A percentile compares a stretch with the other conserved stretches of the same genome.
Evolutionary conservation across 805 yeast species (phyloP).

Genomic region (Kurtzmaniella cleridarum): DNA sequence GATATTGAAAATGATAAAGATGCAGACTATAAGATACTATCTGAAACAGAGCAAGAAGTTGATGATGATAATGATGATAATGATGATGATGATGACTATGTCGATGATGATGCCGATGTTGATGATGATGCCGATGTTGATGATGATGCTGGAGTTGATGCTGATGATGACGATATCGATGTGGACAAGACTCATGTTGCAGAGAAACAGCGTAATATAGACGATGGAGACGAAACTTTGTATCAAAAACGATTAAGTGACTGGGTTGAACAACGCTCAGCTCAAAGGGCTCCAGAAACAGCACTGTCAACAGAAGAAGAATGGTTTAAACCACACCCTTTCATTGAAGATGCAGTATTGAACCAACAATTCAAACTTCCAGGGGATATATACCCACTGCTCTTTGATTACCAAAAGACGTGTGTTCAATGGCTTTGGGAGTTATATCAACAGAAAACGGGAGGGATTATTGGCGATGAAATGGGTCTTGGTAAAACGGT

Average conservation of each 20-base stretch:
- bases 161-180: slow-evolving; percentile 6
- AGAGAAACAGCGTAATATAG: slow-evolving; percentile 40
- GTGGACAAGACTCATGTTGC: slow-evolving; percentile 6
- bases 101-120: slow-evolving; percentile 1
- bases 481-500: slow-evolving; percentile 98
- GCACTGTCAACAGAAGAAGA: slow-evolving; percentile 35
- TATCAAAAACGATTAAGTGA: slow-evolving; percentile 55
- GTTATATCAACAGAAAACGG: slow-evolving; percentile 79
- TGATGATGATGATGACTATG: slow-evolving; percentile 11
- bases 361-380: slow-evolving; percentile 72
- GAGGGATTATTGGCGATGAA: slow-evolving; percentile 96
- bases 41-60: slow-evolving; percentile 15
- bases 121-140: neutral
- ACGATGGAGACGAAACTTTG: slow-evolving; percentile 74
- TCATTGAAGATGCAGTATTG: slow-evolving; percentile 65
- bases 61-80: slow-evolving; percentile 13
- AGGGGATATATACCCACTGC: slow-evolving; percentile 80
- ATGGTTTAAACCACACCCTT: slow-evolving; percentile 75
- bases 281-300: slow-evolving; percentile 30
- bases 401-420: slow-evolving; percentile 92
- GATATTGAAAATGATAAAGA: slow-evolving; percentile 1
- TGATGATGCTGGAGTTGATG: slow-evolving; percentile 4
- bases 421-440: slow-evolving; percentile 99
- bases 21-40: slow-evolving; percentile 7
- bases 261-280: slow-evolving; percentile 56